These are phyloP conservation scores for Sporothrix euskadiensis DNA, from an alignment of 2,329 filamentous ascomycete genomes.

Conservation along the genomic window DNA sequence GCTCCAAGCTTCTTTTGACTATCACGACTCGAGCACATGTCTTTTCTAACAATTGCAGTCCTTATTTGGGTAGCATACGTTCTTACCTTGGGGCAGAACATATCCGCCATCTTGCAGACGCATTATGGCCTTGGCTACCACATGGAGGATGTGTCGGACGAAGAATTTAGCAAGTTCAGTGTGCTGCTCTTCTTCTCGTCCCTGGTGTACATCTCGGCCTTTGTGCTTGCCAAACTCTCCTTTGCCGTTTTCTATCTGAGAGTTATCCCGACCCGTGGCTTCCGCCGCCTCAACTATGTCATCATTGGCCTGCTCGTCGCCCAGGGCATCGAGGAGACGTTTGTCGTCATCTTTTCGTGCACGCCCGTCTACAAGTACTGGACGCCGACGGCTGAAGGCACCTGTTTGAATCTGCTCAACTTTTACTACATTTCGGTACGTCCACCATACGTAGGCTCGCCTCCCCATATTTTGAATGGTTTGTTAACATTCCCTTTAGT, in stretches of 20 bases:
- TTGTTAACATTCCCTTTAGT: neutral
- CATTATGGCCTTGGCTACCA: slow-evolving; percentile 15
- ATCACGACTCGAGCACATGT: neutral
- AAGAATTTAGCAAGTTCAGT: neutral
- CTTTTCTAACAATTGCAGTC: neutral
- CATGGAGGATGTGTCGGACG: neutral
- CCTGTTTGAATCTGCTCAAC: neutral
- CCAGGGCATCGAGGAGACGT: slow-evolving; percentile 26
- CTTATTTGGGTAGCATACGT: slow-evolving; percentile 7
- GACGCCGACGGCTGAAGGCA: neutral
- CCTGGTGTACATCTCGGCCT: slow-evolving; percentile 5
- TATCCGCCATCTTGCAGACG: neutral
- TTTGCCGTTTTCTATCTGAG: slow-evolving; percentile 24
- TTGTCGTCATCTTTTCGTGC: slow-evolving; percentile 23
- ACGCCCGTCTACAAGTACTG: slow-evolving; percentile 22
- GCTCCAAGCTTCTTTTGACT: neutral
- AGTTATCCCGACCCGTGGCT: slow-evolving; percentile 15
- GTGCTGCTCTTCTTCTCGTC: slow-evolving; percentile 15
- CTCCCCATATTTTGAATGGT: neutral
- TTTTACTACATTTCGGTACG: slow-evolving; percentile 19
- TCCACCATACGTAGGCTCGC: neutral
- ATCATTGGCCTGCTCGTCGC: slow-evolving; percentile 12
- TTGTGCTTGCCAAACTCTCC: slow-evolving; percentile 20
- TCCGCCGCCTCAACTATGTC: slow-evolving; percentile 19
- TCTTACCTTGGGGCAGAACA: neutral